phyloP scores from a whole-genome alignment of 179 eudicot species.

The Drosera spatulata region DNA sequence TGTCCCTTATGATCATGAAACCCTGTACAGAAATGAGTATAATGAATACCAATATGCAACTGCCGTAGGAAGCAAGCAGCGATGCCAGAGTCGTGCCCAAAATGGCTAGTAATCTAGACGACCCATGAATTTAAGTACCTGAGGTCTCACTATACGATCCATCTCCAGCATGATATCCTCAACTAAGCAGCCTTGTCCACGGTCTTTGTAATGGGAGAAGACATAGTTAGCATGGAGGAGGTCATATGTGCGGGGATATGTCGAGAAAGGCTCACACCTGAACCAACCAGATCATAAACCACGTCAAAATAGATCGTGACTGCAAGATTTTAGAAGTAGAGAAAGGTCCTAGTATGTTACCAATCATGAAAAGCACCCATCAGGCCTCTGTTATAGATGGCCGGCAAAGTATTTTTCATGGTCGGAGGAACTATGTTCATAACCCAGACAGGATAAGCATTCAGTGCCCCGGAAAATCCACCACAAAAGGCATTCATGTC shows the following conservation, averaged over 20 bases:
- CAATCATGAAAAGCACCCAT: slow-evolving; percentile 90
- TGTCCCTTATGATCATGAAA: slow-evolving; percentile 68
- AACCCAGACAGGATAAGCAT: slow-evolving; percentile 89
- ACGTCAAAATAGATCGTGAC: neutral
- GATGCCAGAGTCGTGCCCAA: too few relatives aligned
- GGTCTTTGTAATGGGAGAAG: slow-evolving; percentile 61
- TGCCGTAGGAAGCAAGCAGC: too few relatives aligned
- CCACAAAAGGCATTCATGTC: slow-evolving; percentile 90
- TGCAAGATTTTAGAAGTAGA: neutral
- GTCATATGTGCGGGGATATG: slow-evolving; percentile 93
- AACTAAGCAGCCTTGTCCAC: slow-evolving; percentile 43
- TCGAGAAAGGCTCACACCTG: slow-evolving; percentile 98
- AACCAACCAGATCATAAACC: neutral
- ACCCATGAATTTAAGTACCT: slow-evolving; percentile 30
- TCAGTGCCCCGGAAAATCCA: slow-evolving; percentile 85
- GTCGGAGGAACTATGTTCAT: slow-evolving; percentile 87
- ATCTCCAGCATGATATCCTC: slow-evolving; percentile 88
- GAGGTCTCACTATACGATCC: slow-evolving; percentile 82
- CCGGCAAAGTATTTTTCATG: slow-evolving; percentile 56
- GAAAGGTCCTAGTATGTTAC: slow-evolving; percentile 24
- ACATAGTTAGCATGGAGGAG: slow-evolving; percentile 79
- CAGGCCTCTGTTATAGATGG: slow-evolving; percentile 74
- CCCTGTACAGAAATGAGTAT: slow-evolving; percentile 43
- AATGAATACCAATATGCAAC: too few relatives aligned
- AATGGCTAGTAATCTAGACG: neutral